phyloP scores from a whole-genome alignment of 441 rosid genomes.

The Populus hybrid region DNA sequence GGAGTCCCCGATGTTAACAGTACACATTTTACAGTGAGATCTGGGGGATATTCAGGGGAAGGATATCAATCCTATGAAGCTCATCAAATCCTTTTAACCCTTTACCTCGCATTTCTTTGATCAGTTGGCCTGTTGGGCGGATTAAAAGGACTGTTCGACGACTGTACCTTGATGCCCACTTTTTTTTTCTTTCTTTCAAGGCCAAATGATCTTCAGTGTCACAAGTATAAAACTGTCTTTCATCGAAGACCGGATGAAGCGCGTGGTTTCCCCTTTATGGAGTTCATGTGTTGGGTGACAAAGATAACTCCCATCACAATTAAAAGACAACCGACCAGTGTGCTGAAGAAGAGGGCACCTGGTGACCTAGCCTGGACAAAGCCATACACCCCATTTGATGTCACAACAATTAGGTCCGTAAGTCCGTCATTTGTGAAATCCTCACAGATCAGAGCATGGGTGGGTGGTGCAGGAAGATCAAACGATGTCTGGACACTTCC shows the following conservation, averaged over 20 bases:
- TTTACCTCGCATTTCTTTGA: neutral
- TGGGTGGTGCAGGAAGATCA: conserved; percentile 83
- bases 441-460: conserved; percentile 77
- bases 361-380: conserved; percentile 97
- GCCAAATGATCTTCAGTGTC: neutral
- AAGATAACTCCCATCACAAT: conserved; percentile 93
- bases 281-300: conserved; percentile 82
- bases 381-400: conserved; percentile 86
- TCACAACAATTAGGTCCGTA: conserved; percentile 80
- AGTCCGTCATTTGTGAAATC: conserved; percentile 94
- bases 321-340: conserved; percentile 87
- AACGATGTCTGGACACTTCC: conserved; percentile 73
- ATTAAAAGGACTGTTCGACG: neutral
- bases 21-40: conserved; percentile 1
- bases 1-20: neutral
- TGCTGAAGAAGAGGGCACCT: conserved; percentile 97
- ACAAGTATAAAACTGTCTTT: neutral
- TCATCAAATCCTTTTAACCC: neutral
- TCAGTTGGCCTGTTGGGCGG: neutral
- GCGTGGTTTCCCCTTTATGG: conserved; percentile 76
- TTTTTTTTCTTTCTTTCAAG: neutral
- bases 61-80: neutral
- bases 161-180: neutral
- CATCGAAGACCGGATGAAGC: conserved; percentile 47
- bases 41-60: neutral